Conservation (phyloP, 2,329 filamentous ascomycete species). For the Alternaria panax region DNA sequence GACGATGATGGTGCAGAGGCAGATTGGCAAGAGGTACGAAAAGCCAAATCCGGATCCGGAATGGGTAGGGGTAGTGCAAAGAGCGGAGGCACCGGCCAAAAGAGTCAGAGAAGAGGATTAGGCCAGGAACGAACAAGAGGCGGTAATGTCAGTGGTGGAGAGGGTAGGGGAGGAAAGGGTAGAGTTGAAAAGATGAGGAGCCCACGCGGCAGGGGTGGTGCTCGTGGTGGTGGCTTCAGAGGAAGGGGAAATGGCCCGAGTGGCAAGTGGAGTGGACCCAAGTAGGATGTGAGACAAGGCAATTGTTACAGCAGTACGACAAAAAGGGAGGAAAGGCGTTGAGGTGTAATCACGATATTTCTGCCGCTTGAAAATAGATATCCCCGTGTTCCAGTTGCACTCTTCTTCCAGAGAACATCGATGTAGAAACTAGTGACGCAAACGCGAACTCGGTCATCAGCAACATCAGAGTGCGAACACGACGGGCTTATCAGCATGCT, state of each 20-base stretch:
- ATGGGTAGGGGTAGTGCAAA: slow-evolving; percentile 37
- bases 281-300: slow-evolving; percentile 1
- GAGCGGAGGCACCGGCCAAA: slow-evolving; percentile 25
- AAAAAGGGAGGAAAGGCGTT: slow-evolving; percentile 11
- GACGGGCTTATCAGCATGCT: not conserved
- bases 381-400: not conserved
- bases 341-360: not conserved
- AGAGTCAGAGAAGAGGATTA: slow-evolving; percentile 46
- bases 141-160: slow-evolving; percentile 28
- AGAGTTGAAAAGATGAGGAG: slow-evolving; percentile 19
- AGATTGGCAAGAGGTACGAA: slow-evolving; percentile 43
- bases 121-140: slow-evolving; percentile 48
- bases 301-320: not conserved
- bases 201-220: slow-evolving; percentile 17
- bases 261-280: slow-evolving; percentile 18
- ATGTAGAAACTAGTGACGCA: not conserved
- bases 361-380: not conserved
- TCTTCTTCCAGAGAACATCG: not conserved
- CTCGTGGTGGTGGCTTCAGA: slow-evolving; percentile 19
- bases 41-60: slow-evolving; percentile 45
- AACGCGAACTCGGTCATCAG: not conserved
- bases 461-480: not conserved
- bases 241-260: slow-evolving; percentile 11
- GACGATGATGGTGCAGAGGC: slow-evolving; percentile 52
- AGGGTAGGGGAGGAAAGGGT: slow-evolving; percentile 24